Conservation (phyloP, 805 yeast genomes). For the Myxozyma geophila region DNA sequence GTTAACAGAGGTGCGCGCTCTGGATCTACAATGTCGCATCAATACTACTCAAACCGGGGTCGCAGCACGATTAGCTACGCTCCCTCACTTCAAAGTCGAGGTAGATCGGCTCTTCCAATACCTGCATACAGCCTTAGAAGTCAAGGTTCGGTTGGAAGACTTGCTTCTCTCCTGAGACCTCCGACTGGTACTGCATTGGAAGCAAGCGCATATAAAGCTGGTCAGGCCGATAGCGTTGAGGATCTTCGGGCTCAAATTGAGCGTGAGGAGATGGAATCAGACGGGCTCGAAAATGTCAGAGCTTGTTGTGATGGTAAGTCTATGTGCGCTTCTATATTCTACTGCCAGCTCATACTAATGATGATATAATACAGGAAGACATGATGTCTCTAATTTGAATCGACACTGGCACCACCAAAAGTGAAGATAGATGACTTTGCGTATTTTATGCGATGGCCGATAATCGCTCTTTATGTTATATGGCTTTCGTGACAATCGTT, state of each 20-base stretch:
- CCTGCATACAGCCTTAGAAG: not conserved
- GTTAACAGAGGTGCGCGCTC: not conserved
- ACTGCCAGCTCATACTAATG: not conserved
- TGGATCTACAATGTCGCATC: not conserved
- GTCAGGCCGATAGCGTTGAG: constrained; percentile 20
- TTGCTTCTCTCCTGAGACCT: constrained; percentile 16
- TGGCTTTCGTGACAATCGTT: not conserved
- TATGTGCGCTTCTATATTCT: not conserved
- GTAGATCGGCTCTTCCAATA: not conserved
- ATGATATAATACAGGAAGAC: constrained; percentile 32
- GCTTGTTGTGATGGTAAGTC: constrained; percentile 43
- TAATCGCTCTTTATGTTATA: not conserved
- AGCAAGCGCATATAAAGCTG: constrained; percentile 1
- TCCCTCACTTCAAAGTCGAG: not conserved
- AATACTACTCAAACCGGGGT: not conserved
- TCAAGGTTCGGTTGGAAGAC: constrained; percentile 27
- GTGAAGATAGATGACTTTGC: not conserved
- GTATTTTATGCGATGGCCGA: not conserved
- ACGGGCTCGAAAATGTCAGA: constrained; percentile 52
- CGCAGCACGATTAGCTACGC: not conserved
- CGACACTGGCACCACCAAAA: constrained; percentile 6
- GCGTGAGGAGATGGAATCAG: constrained; percentile 48
- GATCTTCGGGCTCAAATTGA: constrained; percentile 17
- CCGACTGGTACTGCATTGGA: constrained; percentile 6
- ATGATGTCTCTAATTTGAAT: constrained; percentile 33